Conservation (phyloP, 2,329 filamentous ascomycete genomes). For the Hortaea werneckii region DNA sequence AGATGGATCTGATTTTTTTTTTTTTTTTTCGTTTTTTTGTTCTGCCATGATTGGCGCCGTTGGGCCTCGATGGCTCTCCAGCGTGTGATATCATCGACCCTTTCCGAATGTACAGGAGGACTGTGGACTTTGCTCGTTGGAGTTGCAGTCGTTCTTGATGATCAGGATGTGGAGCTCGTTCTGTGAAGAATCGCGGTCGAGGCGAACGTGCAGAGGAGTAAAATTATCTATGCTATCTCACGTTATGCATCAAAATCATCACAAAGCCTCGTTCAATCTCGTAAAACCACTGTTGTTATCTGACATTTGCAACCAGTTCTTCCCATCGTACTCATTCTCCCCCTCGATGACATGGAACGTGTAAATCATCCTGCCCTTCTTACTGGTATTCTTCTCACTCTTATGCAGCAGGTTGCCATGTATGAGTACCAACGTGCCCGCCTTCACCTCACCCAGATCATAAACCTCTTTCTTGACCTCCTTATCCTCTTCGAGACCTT, state of each 20-base stretch:
- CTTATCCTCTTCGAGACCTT: slow-evolving; percentile 30
- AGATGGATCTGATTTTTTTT: too few relatives aligned
- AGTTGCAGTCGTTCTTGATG: too few relatives aligned
- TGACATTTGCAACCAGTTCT: slow-evolving; percentile 89
- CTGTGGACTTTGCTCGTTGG: too few relatives aligned
- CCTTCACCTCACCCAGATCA: slow-evolving; percentile 76
- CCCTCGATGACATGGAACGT: slow-evolving; percentile 96
- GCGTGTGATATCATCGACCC: too few relatives aligned
- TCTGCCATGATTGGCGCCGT: too few relatives aligned
- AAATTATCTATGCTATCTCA: too few relatives aligned
- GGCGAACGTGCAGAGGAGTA: too few relatives aligned
- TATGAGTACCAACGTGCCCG: slow-evolving; percentile 82
- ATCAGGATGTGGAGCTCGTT: too few relatives aligned
- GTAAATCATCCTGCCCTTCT: slow-evolving; percentile 85
- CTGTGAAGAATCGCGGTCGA: too few relatives aligned
- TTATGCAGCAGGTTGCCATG: slow-evolving; percentile 94
- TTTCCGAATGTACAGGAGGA: too few relatives aligned
- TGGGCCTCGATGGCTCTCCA: too few relatives aligned
- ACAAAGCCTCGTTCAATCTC: slow-evolving; percentile 16
- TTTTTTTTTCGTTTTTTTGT: too few relatives aligned
- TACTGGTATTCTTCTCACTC: slow-evolving; percentile 83
- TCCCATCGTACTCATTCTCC: slow-evolving; percentile 64
- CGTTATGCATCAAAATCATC: slow-evolving; percentile 1
- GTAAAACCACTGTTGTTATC: slow-evolving; percentile 59
- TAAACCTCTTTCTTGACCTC: slow-evolving; percentile 49